A percentile compares a stretch with the other conserved stretches of the same genome.
These are phyloP conservation scores for Epichloe uncinata DNA, from an alignment of 2,329 filamentous ascomycete genomes.

Conservation along the genomic window DNA sequence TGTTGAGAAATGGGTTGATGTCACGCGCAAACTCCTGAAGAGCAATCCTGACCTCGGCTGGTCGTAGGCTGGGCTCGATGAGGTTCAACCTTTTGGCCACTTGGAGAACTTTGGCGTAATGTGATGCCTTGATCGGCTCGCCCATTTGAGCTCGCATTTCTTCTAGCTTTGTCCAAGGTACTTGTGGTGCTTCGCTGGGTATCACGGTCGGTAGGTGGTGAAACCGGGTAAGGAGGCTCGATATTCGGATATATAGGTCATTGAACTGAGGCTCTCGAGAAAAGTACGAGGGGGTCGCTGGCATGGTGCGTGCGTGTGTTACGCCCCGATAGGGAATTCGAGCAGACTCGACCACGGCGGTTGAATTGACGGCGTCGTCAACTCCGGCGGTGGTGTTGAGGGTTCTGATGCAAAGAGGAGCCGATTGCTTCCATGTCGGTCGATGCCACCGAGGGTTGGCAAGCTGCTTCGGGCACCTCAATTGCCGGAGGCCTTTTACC, in stretches of 20 bases:
- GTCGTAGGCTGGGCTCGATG: conserved; percentile 69
- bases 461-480: conserved; percentile 22
- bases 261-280: conserved; percentile 74
- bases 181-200: conserved; percentile 51
- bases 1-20: conserved; percentile 56
- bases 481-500: conserved; percentile 21
- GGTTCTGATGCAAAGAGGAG: conserved; percentile 15
- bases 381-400: conserved; percentile 10
- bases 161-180: conserved; percentile 67
- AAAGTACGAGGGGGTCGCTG: conserved; percentile 88
- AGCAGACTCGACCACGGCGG: conserved; percentile 12
- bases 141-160: conserved; percentile 62
- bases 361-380: conserved; percentile 7
- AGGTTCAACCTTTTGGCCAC: conserved; percentile 70
- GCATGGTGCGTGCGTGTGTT: conserved; percentile 58
- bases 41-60: conserved; percentile 50
- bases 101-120: conserved; percentile 64
- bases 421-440: conserved; percentile 11
- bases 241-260: conserved; percentile 65
- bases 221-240: conserved; percentile 59
- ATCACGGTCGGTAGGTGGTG: conserved; percentile 57
- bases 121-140: conserved; percentile 60
- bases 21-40: conserved; percentile 61
- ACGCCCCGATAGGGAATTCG: conserved; percentile 19
- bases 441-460: conserved; percentile 18